Evolutionary conservation across 139 green algal species (phyloP).

Genomic region (Micractinium sp.): DNA sequence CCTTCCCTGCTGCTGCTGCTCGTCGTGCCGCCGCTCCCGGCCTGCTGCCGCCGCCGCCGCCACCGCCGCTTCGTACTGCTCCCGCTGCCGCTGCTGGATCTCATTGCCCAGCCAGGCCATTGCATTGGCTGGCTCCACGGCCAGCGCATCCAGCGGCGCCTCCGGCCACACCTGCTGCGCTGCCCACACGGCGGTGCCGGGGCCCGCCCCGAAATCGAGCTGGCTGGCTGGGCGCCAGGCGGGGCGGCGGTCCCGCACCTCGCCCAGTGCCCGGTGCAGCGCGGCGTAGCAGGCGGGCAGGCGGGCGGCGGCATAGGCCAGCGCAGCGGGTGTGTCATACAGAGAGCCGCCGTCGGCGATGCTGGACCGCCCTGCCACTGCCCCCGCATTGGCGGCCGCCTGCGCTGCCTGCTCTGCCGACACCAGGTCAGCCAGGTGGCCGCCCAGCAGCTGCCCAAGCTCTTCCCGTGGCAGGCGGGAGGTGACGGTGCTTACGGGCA

Average conservation of each 20-base stretch:
- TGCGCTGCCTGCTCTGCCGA: conserved; percentile 4
- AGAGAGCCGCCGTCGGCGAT: conserved; percentile 9
- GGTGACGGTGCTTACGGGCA: not conserved
- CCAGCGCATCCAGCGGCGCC: conserved; percentile 40
- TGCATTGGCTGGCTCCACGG: conserved; percentile 67
- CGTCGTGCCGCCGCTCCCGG: not conserved
- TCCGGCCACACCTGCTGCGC: conserved; percentile 57
- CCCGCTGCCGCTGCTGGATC: conserved; percentile 4
- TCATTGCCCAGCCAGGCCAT: conserved; percentile 63
- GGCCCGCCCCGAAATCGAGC: conserved; percentile 82
- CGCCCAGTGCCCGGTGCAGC: conserved; percentile 41
- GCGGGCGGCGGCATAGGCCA: conserved; percentile 50
- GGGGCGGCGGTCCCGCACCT: conserved; percentile 39
- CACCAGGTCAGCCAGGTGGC: not conserved
- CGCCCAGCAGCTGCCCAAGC: not conserved
- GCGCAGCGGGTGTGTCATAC: conserved; percentile 32
- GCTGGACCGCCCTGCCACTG: not conserved
- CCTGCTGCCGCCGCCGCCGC: not conserved
- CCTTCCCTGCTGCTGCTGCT: not conserved
- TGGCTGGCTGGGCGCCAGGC: conserved; percentile 58
- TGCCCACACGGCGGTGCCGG: conserved; percentile 78
- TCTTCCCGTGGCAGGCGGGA: not conserved
- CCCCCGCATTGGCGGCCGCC: not conserved
- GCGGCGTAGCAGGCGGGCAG: conserved; percentile 62
- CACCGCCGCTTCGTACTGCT: conserved; percentile 2